Evolutionary conservation across 495 filamentous ascomycete genomes (phyloP), one percentile per base, ranked within the genome.

Genomic region (Pyrenopolyporus hunteri): DNA sequence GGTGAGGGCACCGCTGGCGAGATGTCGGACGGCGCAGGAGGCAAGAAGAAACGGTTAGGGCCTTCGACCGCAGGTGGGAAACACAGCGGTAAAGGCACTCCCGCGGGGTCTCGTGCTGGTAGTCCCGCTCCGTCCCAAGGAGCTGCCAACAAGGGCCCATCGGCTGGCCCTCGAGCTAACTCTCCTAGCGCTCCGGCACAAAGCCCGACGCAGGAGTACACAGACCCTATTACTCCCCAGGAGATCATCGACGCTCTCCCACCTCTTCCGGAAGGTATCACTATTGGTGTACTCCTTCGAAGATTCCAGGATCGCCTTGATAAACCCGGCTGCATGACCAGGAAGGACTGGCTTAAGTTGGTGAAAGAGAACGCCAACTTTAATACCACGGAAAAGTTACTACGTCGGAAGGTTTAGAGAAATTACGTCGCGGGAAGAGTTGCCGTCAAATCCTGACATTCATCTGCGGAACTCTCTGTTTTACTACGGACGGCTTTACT

Each of bases 1-100:
- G 84, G 85, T 22, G 93, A 97, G 63, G 85, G 79, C 43, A 92
- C 85, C 9, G 87, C 82, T 4, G 89, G 85, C 23, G 89, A 94
- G 72, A 86, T 86, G 73, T 90, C 87, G 26, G 90, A 93, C 67
- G 85, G 83, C 10, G 83, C 63, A 0, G 66, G 73, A 26, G 56
- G 73, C 48, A 87, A 85, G 72, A 84, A 83, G 64, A 87, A 86
- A 73, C 90, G 88, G 67, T 73, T 91, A 59, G 89, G 85, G 72
- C 72, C 90, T 31, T 75, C 78, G 55, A 66, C 79, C 78, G 33
- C 78, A 75, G 37, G 74, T 73, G 48, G 76, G 46, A 61, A 70
- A 53, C 59, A 80, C 71, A 73, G 74, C 73, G 36, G 73, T 42
- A 64, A 68, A 55, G 60, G 82, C 72, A 73, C 85, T 73, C 66